These are phyloP conservation scores for Cyberlindnera sargentensis DNA, from an alignment of 805 yeast species.

Conservation along the genomic window DNA sequence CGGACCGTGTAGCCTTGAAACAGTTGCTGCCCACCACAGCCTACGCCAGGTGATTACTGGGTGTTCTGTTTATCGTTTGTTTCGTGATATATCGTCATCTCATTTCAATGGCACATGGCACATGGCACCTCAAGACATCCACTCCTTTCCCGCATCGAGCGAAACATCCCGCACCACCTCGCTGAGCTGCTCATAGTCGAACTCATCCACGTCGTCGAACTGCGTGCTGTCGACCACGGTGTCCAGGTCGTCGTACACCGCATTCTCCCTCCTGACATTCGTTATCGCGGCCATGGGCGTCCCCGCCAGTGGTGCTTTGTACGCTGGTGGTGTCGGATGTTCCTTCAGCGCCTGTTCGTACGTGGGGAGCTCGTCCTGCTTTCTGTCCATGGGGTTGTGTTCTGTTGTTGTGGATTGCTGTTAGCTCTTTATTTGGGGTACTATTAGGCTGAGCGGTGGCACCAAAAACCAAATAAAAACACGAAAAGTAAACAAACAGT, in stretches of 20 bases:
- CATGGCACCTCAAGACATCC: not conserved
- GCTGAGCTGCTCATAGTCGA: slow-evolving; percentile 11
- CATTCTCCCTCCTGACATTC: not conserved
- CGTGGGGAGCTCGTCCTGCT: slow-evolving; percentile 6
- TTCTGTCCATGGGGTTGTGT: not conserved
- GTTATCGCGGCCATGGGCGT: not conserved
- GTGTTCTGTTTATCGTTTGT: no score
- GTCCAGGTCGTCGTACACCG: slow-evolving; percentile 7
- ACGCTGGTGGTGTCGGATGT: slow-evolving; percentile 3
- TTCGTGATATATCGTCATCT: no score
- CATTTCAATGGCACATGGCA: no score
- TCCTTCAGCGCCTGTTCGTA: slow-evolving; percentile 7
- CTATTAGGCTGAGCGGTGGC: no score
- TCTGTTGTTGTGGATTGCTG: not conserved
- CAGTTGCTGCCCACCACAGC: no score
- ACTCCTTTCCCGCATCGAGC: slow-evolving; percentile 1
- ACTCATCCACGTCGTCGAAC: slow-evolving; percentile 13
- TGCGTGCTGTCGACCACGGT: slow-evolving; percentile 11
- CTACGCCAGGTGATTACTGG: no score
- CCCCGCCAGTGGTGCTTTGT: not conserved
- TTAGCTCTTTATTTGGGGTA: no score
- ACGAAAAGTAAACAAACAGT: not conserved
- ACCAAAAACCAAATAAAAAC: no score
- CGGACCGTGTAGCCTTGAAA: no score
- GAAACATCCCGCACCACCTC: slow-evolving; percentile 6